Percentiles rank a stretch among this genome's conserved stretches.
Evolutionary conservation across 164 flowering plant genomes (phyloP).

Genomic region (Buxus sempervirens): DNA sequence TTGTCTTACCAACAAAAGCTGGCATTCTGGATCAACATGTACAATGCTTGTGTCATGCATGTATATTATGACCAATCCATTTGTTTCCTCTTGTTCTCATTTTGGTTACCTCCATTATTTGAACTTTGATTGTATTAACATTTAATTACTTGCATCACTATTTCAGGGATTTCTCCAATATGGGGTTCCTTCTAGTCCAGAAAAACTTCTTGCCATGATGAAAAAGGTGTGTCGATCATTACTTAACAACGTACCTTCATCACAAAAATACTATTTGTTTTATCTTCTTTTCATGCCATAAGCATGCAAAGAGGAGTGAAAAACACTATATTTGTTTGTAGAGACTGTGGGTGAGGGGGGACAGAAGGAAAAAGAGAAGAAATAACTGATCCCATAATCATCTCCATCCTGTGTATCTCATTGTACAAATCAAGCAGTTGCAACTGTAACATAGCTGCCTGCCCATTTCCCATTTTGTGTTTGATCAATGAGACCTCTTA

Average conservation of each 20-base stretch:
- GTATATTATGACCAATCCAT: conserved; percentile 35
- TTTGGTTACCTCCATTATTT: background rate
- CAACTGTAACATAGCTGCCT: background rate
- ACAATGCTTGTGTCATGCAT: conserved; percentile 98
- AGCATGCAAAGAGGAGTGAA: no score
- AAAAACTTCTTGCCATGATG: conserved; percentile 49
- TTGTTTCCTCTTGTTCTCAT: background rate
- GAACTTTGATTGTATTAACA: background rate
- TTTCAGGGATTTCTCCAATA: conserved; percentile 77
- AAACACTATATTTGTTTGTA: no score
- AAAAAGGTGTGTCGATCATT: conserved; percentile 65
- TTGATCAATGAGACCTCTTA: background rate
- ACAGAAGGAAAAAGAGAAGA: no score
- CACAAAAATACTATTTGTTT: no score
- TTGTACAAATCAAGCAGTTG: background rate
- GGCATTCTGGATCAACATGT: conserved; percentile 98
- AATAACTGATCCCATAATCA: no score
- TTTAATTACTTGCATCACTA: conserved; percentile 2
- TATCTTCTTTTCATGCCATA: background rate
- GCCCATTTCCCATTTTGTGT: background rate
- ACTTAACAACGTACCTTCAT: background rate
- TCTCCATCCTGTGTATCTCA: no score
- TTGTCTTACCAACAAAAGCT: conserved; percentile 71
- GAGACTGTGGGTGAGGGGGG: no score
- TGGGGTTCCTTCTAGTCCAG: conserved; percentile 72